These are phyloP conservation scores for Rhodofomes roseus DNA, from an alignment of 1,284 basidiomycete genomes.

Conservation along the genomic window DNA sequence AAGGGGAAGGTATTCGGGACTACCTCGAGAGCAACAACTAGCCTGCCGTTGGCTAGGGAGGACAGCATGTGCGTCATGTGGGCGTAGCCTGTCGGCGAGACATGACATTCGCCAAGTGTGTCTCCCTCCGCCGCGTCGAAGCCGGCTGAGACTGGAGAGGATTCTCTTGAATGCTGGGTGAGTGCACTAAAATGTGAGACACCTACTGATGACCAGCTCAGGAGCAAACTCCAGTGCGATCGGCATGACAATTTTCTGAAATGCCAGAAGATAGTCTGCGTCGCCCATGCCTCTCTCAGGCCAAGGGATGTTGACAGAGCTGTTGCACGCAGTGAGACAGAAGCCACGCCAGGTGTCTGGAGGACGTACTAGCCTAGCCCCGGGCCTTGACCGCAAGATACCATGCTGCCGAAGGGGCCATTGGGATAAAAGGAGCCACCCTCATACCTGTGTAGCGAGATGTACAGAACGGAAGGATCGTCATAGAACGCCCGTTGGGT, in stretches of 20 bases:
- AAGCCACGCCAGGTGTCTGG: background rate
- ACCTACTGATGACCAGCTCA: conserved; percentile 91
- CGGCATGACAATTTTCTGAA: conserved; percentile 95
- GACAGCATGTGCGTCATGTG: conserved; percentile 98
- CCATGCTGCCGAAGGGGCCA: conserved; percentile 83
- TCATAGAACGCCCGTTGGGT: conserved; percentile 95
- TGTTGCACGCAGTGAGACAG: conserved; percentile 30
- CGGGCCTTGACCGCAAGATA: conserved; percentile 79
- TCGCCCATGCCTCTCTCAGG: conserved; percentile 86
- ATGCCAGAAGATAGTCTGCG: conserved; percentile 95
- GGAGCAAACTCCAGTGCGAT: conserved; percentile 96
- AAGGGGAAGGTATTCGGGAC: conserved; percentile 7
- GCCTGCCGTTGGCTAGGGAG: conserved; percentile 83
- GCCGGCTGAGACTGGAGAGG: conserved; percentile 82
- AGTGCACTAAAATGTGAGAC: background rate
- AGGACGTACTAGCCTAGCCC: conserved; percentile 71
- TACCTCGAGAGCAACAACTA: conserved; percentile 95
- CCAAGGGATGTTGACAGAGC: conserved; percentile 97
- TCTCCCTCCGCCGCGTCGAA: conserved; percentile 97
- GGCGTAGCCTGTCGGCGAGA: conserved; percentile 92
- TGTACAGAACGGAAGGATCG: conserved; percentile 89
- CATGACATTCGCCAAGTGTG: conserved; percentile 85
- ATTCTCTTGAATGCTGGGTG: background rate
- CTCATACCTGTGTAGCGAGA: conserved; percentile 95
- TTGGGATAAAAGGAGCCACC: conserved; percentile 91